Percentiles rank a stretch among this genome's conserved stretches.
phyloP scores from a whole-genome alignment of 495 filamentous ascomycete species.

The Cercophora newfieldiana region DNA sequence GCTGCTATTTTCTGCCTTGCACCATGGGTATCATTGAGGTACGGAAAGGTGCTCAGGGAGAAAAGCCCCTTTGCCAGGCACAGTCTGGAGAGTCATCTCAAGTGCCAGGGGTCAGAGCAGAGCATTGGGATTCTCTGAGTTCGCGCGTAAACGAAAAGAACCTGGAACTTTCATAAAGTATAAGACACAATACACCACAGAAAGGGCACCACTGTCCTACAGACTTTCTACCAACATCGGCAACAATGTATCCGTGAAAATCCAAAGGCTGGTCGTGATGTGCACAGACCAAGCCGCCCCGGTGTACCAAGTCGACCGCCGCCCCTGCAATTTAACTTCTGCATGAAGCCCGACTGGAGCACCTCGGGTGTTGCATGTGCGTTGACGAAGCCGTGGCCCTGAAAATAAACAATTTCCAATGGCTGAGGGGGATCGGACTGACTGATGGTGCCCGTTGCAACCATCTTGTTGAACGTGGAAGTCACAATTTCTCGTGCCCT shows the following conservation, averaged over 20 bases:
- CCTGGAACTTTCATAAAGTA: too few relatives aligned
- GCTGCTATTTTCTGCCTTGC: slow-evolving; percentile 41
- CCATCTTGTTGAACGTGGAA: slow-evolving; percentile 33
- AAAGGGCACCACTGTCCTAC: background rate
- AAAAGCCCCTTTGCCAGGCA: slow-evolving; percentile 51
- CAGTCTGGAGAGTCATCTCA: slow-evolving; percentile 22
- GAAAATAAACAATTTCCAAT: slow-evolving; percentile 37
- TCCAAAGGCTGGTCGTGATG: slow-evolving; percentile 41
- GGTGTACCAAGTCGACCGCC: slow-evolving; percentile 44
- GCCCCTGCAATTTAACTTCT: slow-evolving; percentile 44
- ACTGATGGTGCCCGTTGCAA: slow-evolving; percentile 30
- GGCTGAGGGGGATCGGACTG: background rate
- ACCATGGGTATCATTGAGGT: slow-evolving; percentile 39
- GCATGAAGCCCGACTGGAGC: slow-evolving; percentile 37
- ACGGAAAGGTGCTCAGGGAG: slow-evolving; percentile 44
- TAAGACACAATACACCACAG: too few relatives aligned
- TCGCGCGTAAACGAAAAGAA: too few relatives aligned
- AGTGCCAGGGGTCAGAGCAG: too few relatives aligned
- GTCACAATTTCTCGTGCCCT: slow-evolving; percentile 33
- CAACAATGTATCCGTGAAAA: slow-evolving; percentile 34
- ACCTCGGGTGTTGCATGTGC: slow-evolving; percentile 33
- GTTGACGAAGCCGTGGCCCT: slow-evolving; percentile 35
- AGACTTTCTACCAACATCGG: slow-evolving; percentile 17
- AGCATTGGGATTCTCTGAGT: too few relatives aligned
- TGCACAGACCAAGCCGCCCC: slow-evolving; percentile 42